A percentile compares a stretch with the other conserved stretches of the same genome.
phyloP scores from a whole-genome alignment of 1,284 basidiomycete genomes.

The Microbotryum silenes-acaulis region DNA sequence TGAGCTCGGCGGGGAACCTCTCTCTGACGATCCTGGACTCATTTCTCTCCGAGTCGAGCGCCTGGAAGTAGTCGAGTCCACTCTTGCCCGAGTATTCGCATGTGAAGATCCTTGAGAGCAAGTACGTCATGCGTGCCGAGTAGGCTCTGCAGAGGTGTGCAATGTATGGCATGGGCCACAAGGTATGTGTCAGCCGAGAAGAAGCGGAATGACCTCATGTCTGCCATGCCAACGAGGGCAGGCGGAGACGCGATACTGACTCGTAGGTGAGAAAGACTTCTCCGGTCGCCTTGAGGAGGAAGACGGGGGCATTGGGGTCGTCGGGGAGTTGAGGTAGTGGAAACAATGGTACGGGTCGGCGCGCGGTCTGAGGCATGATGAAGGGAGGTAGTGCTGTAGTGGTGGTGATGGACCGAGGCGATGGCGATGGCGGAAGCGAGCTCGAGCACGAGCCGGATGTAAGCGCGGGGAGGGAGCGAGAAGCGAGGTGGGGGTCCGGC shows the following conservation, averaged over 20 bases:
- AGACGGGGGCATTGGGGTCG: constrained; percentile 51
- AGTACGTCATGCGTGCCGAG: constrained; percentile 83
- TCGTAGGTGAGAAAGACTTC: constrained; percentile 93
- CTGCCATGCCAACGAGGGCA: constrained; percentile 13
- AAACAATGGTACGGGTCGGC: constrained; percentile 29
- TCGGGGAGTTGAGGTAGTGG: constrained; percentile 28
- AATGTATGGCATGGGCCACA: constrained; percentile 22
- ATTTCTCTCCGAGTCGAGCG: constrained; percentile 78
- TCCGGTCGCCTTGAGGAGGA: constrained; percentile 81
- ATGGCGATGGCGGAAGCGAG: background rate
- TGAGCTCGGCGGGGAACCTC: constrained; percentile 85
- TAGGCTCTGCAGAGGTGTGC: constrained; percentile 45
- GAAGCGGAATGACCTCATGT: too few species aligned
- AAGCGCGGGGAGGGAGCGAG: too few species aligned
- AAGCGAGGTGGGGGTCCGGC: too few species aligned
- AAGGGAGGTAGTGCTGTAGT: background rate
- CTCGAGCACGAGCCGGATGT: background rate
- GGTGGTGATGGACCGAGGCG: background rate
- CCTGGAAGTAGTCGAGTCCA: constrained; percentile 87
- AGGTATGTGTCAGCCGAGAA: background rate
- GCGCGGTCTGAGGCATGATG: constrained; percentile 34
- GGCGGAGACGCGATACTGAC: constrained; percentile 47
- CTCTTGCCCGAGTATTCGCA: constrained; percentile 93
- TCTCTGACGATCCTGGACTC: constrained; percentile 81
- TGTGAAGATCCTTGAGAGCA: constrained; percentile 84